phyloP scores from a whole-genome alignment of 2,329 filamentous ascomycete species.

The Stemphylium vesicarium region DNA sequence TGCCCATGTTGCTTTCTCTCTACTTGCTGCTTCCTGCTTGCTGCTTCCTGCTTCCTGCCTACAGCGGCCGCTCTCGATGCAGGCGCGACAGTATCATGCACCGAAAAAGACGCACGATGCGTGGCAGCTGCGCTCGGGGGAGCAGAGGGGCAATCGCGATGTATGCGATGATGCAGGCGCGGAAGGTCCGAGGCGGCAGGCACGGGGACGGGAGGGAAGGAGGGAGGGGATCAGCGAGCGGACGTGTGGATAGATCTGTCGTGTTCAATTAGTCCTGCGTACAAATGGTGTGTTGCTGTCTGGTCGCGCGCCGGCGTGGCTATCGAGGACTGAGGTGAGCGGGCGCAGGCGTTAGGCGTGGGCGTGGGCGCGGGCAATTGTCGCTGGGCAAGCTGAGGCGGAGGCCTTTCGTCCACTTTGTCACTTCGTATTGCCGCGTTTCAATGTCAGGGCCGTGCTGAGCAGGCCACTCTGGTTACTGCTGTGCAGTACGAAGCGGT shows the following conservation, averaged over 20 bases:
- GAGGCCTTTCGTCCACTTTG: conserved; percentile 1
- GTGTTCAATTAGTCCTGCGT: not conserved
- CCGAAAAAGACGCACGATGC: conserved; percentile 6
- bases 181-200: not conserved
- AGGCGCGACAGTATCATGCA: conserved; percentile 26
- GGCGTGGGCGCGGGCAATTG: not conserved
- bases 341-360: not conserved
- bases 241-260: conserved; percentile 7
- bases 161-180: not conserved
- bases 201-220: not conserved
- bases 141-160: not conserved
- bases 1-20: conserved; percentile 31
- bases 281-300: not conserved
- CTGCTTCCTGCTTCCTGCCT: conserved; percentile 12
- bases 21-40: conserved; percentile 8
- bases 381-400: conserved; percentile 9
- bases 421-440: conserved; percentile 17
- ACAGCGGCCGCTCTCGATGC: conserved; percentile 25
- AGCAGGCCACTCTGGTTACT: not conserved
- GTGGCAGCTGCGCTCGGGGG: conserved; percentile 9
- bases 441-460: conserved; percentile 12
- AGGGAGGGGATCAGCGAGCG: conserved; percentile 15
- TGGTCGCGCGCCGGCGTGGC: conserved; percentile 3
- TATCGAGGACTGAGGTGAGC: conserved; percentile 6
- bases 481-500: not conserved